A percentile compares a stretch with the other conserved stretches of the same genome.
phyloP scores from a whole-genome alignment of 1,284 basidiomycete species.

The Fistulina hepatica region DNA sequence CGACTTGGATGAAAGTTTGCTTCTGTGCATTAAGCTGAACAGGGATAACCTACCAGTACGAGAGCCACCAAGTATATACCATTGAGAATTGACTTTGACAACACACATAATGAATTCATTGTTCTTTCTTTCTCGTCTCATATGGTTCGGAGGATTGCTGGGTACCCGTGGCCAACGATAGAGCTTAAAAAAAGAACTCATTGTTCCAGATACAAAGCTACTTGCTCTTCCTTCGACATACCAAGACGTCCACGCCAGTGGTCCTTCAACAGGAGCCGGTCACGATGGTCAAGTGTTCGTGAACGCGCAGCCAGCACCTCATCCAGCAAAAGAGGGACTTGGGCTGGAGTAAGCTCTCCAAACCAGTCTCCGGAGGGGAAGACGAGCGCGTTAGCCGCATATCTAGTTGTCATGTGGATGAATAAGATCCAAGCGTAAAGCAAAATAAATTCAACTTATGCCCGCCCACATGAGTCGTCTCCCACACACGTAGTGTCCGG shows the following conservation, averaged over 20 bases:
- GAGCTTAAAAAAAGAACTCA: no score
- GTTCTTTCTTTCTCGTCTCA: no score
- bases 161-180: no score
- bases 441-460: constrained; percentile 52
- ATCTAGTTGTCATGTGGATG: constrained; percentile 36
- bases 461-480: constrained; percentile 75
- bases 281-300: constrained; percentile 21
- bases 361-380: constrained; percentile 78
- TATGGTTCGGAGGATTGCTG: no score
- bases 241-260: constrained; percentile 76
- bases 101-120: no score
- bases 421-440: constrained; percentile 6
- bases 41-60: no score
- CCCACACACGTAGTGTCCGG: constrained; percentile 39
- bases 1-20: no score
- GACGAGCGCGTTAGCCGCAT: constrained; percentile 68
- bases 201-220: constrained; percentile 29
- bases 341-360: constrained; percentile 42
- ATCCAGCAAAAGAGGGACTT: constrained; percentile 46
- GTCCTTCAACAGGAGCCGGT: constrained; percentile 28
- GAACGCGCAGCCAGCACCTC: constrained; percentile 29
- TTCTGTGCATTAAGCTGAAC: no score
- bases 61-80: no score
- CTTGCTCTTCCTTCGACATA: constrained; percentile 51
- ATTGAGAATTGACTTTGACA: no score